These are phyloP conservation scores for Aspergillus sp. DNA, from an alignment of 2,329 filamentous ascomycete genomes.

Conservation along the genomic window DNA sequence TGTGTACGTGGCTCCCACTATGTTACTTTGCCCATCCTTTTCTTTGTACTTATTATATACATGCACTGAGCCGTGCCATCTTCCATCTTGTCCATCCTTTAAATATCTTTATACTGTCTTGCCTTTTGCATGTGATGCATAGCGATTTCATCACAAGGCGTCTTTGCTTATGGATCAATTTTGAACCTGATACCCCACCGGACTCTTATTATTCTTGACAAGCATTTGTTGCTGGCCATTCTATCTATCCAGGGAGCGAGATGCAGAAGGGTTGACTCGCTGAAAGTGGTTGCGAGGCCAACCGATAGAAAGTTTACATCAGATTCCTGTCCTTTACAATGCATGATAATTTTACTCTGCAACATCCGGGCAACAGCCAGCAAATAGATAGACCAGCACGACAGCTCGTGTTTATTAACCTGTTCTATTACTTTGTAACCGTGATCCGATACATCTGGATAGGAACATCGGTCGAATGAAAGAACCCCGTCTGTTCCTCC, in stretches of 20 bases:
- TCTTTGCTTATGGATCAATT: constrained; percentile 1
- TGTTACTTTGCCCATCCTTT: neutral
- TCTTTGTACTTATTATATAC: constrained; percentile 1
- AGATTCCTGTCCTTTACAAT: neutral
- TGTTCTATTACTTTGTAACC: neutral
- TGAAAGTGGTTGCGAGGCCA: no score
- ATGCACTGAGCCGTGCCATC: neutral
- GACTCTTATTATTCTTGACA: neutral
- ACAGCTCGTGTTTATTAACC: neutral
- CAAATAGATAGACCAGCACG: no score
- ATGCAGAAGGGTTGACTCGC: no score
- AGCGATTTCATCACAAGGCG: constrained; percentile 1
- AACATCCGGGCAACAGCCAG: neutral
- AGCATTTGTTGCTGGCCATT: neutral
- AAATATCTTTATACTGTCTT: constrained; percentile 6
- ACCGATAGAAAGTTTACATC: no score
- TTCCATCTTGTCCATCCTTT: constrained; percentile 4
- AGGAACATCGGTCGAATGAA: constrained; percentile 44
- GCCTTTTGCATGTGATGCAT: constrained; percentile 2
- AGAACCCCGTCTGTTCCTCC: constrained; percentile 48
- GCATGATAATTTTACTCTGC: neutral
- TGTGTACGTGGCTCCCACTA: neutral
- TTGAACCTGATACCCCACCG: constrained; percentile 6
- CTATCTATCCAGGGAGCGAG: no score
- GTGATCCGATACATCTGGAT: constrained; percentile 39